phyloP scores from a whole-genome alignment of 2,329 filamentous ascomycete genomes.

The Ascochyta clinopodiicola region DNA sequence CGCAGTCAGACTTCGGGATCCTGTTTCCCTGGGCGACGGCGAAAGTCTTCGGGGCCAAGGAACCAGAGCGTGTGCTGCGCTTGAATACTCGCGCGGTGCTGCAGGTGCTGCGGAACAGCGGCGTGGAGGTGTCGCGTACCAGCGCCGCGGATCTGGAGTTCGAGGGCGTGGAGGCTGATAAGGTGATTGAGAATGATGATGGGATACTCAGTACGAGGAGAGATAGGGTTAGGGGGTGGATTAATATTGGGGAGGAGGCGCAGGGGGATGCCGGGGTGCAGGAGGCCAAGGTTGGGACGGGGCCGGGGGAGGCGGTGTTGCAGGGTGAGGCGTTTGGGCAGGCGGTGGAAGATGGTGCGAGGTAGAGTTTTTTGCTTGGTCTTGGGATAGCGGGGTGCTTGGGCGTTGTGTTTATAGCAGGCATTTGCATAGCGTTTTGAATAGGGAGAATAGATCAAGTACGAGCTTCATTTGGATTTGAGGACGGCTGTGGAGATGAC shows the following conservation, averaged over 20 bases:
- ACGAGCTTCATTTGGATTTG: no score
- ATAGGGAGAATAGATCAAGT: no score
- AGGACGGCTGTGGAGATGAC: no score
- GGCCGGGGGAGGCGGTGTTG: constrained; percentile 37
- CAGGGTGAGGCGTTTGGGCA: constrained; percentile 48
- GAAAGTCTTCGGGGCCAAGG: constrained; percentile 61
- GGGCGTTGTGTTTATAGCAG: no score
- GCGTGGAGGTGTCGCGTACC: constrained; percentile 51
- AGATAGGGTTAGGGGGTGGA: constrained; percentile 45
- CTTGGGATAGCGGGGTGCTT: no score
- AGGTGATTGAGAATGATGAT: constrained; percentile 32
- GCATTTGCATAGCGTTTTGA: no score
- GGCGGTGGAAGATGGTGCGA: constrained; percentile 29
- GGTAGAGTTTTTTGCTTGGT: neutral
- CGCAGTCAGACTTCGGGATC: constrained; percentile 82
- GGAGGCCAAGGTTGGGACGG: constrained; percentile 16
- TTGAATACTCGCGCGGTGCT: constrained; percentile 83
- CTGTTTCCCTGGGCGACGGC: constrained; percentile 73
- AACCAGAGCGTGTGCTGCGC: constrained; percentile 80
- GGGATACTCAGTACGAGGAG: constrained; percentile 39
- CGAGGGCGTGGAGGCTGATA: constrained; percentile 23
- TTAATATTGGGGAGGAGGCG: constrained; percentile 30
- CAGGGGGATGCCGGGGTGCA: constrained; percentile 4
- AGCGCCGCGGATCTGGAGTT: constrained; percentile 51
- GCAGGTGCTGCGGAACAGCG: constrained; percentile 66